Evolutionary conservation across 352 stramenopile species (phyloP), one percentile per base, ranked within the genome.

Genomic region (Globisporangium barbulae): DNA sequence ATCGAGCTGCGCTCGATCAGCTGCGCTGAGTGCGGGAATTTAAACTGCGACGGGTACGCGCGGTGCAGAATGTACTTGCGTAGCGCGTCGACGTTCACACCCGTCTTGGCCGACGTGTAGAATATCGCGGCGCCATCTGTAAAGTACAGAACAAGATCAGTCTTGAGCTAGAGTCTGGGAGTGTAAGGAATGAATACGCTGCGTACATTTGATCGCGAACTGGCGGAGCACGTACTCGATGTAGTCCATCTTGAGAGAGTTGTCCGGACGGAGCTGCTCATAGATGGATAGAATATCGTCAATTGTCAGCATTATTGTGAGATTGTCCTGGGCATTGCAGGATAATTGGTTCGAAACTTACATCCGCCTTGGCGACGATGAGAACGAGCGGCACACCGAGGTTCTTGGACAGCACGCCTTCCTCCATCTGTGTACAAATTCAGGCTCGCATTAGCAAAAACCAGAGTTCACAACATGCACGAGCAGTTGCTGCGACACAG

Each of bases 181-280:
- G 9, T 33, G 12, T 39, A 8, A 19, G 6, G 3, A 12, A 56
- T 13, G 1, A 25, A 56, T 19, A 55, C 81, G 61, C 78, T 10
- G 76, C 83, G 63, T 79, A 93, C 85, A 91, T 68, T 77, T 78
- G 69, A 94, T 85, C 10, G 82, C 83, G 59, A 90, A 88, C 49
- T 91, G 82, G 42, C 86, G 86, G 37, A 94, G 71, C 5, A 76
- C 84, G 58, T 83, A 93, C 70, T 94, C 82, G 44, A 93, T 82
- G 67, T 88, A 94, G 66, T 94, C 86, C 78, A 92, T 90, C 64
- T 93, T 91, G 21, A 91, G 67, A 6, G 86, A 92, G 69, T 90
- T 91, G 54, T 94, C 86, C 7, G 78, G 78, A 31, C 82, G 79
- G 53, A 89, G 60, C 83, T 90, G 64, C 6, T 49, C 28, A 28